Percentiles rank a stretch among this genome's conserved stretches.
Evolutionary conservation across 1,284 basidiomycete species (phyloP).

Genomic region (Irpex sp.): DNA sequence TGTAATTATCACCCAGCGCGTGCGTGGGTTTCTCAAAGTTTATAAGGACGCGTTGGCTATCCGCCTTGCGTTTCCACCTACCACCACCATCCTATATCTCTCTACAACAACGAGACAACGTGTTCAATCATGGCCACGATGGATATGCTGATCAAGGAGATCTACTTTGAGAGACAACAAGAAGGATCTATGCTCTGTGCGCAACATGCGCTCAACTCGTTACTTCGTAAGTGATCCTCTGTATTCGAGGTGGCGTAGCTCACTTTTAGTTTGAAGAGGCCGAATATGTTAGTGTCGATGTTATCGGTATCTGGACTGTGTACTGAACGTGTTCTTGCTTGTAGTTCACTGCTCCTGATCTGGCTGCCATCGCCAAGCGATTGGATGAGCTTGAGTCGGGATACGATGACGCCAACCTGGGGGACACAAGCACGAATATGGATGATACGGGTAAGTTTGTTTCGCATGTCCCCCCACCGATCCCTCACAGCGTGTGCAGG

Average conservation of each 20-base stretch:
- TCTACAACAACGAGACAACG: not conserved
- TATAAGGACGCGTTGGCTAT: not conserved
- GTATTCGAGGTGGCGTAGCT: constrained; percentile 10
- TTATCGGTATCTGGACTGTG: constrained; percentile 1
- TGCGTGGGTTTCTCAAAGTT: not conserved
- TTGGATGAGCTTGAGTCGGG: constrained; percentile 48
- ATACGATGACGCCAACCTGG: constrained; percentile 40
- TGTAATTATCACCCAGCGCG: not conserved
- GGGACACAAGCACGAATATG: constrained; percentile 69
- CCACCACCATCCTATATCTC: constrained; percentile 6
- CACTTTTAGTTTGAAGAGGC: constrained; percentile 46
- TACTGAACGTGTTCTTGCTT: constrained; percentile 7
- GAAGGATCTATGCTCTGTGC: constrained; percentile 79
- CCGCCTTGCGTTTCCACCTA: not conserved
- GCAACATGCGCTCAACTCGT: constrained; percentile 79
- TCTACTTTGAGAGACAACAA: constrained; percentile 79
- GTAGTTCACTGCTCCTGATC: constrained; percentile 83
- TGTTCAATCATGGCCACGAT: constrained; percentile 46
- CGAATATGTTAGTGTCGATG: constrained; percentile 51
- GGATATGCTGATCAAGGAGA: constrained; percentile 47
- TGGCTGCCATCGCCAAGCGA: constrained; percentile 75
- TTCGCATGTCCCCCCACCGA: not conserved
- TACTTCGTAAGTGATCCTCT: constrained; percentile 51
- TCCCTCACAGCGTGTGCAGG: constrained; percentile 38
- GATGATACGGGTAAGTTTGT: constrained; percentile 75